Evolutionary conservation across 2,329 filamentous ascomycete genomes (phyloP), one percentile per base, ranked within the genome.

Genomic region (Penicillium sp.): DNA sequence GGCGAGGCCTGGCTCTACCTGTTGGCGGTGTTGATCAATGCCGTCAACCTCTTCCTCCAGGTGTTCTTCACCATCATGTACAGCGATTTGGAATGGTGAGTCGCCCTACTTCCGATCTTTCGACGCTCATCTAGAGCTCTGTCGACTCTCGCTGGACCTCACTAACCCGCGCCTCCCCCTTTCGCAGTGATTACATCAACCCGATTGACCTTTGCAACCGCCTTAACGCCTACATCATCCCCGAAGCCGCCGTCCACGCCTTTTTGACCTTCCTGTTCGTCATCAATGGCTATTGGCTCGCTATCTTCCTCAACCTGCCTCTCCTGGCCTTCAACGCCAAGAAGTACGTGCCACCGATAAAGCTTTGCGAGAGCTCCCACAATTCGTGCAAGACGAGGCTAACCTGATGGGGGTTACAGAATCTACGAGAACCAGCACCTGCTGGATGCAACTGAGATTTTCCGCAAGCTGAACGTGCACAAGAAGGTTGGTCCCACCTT

Each of bases 41-140:
- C 94, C 80, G 92, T 99, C 85, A 99, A 99, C 82, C 84, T 99
- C 70, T 99, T 99, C 78, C 83, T 99, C 52, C 95, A 99, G 80
- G 94, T 99, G 67, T 99, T 99, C 84, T 99, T 99, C 81, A 99
- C 94, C 53, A 99, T 99, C 72, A 99, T 99, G 95, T 99, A 97
- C 80, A 96, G 90, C 76, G 94, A 99, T 82, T 79, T 99, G 69
- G 94, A 99, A 88, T 99, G 94, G 92, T 95, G 80, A 69, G 89
- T 81, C n/a, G 14, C 27, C 40, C 31, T 18, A 31, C 43, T 20
- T n/a, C 11, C 9, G 16, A n/a, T 20, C 31, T 11, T 18, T 35
- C 24, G 2, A 33, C 25, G 16, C 25, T 16, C 8, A 6, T 27
- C 14, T n/a, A 20, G 7, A 18, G 42, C 20, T 38, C 25, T 13